phyloP scores from a whole-genome alignment of 2,329 filamentous ascomycete genomes.

The Huntiella savannae region DNA sequence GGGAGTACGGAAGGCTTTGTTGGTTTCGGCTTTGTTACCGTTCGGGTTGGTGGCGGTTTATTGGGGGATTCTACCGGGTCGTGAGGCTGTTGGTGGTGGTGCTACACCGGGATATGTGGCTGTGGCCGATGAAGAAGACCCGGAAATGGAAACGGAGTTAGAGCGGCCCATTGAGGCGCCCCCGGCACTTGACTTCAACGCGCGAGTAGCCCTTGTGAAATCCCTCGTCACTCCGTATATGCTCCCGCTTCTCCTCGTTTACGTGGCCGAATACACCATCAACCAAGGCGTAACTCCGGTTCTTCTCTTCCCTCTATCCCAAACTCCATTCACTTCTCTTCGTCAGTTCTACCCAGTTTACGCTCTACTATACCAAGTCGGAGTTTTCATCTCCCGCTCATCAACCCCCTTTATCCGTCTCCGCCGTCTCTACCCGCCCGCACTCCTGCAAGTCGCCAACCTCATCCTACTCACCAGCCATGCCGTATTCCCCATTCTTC shows the following conservation, averaged over 20 bases:
- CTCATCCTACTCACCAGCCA: constrained; percentile 55
- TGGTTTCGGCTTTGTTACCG: constrained; percentile 64
- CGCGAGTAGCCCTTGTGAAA: constrained; percentile 21
- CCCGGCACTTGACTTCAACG: constrained; percentile 35
- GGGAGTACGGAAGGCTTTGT: constrained; percentile 51
- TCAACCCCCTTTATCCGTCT: constrained; percentile 76
- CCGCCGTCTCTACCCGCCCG: constrained; percentile 62
- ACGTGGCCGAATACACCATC: constrained; percentile 86
- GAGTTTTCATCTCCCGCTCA: constrained; percentile 85
- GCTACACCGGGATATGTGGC: constrained; percentile 30
- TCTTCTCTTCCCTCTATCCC: constrained; percentile 60
- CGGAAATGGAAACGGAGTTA: constrained; percentile 6
- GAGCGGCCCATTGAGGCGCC: background rate
- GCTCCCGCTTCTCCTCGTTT: constrained; percentile 80
- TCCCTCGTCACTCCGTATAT: constrained; percentile 64
- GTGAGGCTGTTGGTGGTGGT: constrained; percentile 33
- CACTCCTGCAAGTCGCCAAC: constrained; percentile 65
- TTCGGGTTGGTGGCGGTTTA: constrained; percentile 70
- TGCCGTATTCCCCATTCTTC: constrained; percentile 62
- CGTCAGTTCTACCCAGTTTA: constrained; percentile 91
- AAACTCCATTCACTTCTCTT: constrained; percentile 61
- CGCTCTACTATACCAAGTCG: constrained; percentile 81
- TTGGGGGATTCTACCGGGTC: constrained; percentile 55
- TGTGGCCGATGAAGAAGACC: constrained; percentile 20
- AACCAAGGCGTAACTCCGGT: constrained; percentile 89